Evolutionary conservation across 1,284 basidiomycete genomes (phyloP).

Genomic region (Pyrrhoderma lamaoense): DNA sequence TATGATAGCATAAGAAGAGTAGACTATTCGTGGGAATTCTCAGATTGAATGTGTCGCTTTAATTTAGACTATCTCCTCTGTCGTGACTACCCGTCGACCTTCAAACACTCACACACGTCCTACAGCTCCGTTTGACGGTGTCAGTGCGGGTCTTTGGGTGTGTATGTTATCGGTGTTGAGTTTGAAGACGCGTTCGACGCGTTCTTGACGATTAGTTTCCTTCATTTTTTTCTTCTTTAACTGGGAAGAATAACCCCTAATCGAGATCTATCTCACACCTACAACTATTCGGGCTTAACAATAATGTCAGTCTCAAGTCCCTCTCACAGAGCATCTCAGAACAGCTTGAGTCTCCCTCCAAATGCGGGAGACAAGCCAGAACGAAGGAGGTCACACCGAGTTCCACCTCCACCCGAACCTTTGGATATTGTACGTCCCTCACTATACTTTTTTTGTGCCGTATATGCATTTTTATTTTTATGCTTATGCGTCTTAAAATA

Average conservation of each 20-base stretch:
- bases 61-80: not conserved
- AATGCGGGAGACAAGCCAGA: conserved; percentile 7
- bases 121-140: not conserved
- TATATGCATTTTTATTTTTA: not conserved
- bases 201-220: not conserved
- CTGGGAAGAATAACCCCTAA: not conserved
- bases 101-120: not conserved
- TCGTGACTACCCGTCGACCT: conserved; percentile 1
- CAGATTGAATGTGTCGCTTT: no score
- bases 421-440: conserved; percentile 14
- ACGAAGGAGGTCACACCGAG: conserved; percentile 11
- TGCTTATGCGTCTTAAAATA: not conserved
- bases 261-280: not conserved
- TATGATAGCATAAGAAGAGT: no score
- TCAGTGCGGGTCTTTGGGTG: not conserved
- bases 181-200: conserved; percentile 8
- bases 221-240: not conserved
- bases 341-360: conserved; percentile 7
- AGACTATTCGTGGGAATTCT: no score
- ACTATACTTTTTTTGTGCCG: not conserved
- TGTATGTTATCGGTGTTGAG: not conserved
- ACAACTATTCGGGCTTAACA: not conserved
- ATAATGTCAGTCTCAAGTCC: conserved; percentile 2
- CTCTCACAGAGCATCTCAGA: conserved; percentile 8
- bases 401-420: conserved; percentile 16